A percentile compares a stretch with the other conserved stretches of the same genome.
These are phyloP conservation scores for Afroboletus lepidellus DNA, from an alignment of 1,284 basidiomycete species.

Conservation along the genomic window DNA sequence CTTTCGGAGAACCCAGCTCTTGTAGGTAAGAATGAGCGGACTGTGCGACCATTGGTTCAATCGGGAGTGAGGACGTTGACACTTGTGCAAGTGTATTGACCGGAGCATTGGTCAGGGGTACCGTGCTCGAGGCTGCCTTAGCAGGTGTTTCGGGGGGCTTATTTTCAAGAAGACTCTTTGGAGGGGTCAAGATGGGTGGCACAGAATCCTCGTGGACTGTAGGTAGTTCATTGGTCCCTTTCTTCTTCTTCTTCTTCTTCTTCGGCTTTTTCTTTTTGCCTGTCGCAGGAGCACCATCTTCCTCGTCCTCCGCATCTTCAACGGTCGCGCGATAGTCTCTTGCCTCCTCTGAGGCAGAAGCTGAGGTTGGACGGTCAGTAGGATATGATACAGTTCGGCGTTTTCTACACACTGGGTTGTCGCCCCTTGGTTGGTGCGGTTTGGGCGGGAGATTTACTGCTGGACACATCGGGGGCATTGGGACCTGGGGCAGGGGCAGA, in stretches of 20 bases:
- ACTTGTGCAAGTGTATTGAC: conserved; percentile 32
- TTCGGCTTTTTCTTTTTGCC: conserved; percentile 70
- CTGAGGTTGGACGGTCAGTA: conserved; percentile 8
- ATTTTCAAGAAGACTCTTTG: conserved; percentile 19
- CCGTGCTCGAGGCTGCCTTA: conserved; percentile 17
- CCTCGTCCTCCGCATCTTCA: conserved; percentile 70
- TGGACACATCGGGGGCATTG: conserved; percentile 7
- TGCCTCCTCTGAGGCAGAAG: conserved; percentile 14
- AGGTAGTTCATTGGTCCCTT: conserved; percentile 34
- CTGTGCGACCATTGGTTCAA: conserved; percentile 52
- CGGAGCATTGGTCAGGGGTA: conserved; percentile 21
- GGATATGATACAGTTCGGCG: background rate
- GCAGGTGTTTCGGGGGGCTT: conserved; percentile 18
- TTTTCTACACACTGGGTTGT: conserved; percentile 16
- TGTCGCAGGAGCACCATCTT: conserved; percentile 27
- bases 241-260: conserved; percentile 77
- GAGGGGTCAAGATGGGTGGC: conserved; percentile 18
- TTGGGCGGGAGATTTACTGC: conserved; percentile 8
- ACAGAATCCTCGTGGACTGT: conserved; percentile 19
- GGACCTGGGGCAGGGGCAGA: conserved; percentile 6
- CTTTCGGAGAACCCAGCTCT: conserved; percentile 47
- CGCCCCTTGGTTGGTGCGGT: conserved; percentile 13
- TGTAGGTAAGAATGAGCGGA: conserved; percentile 70
- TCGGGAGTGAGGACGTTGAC: conserved; percentile 47
- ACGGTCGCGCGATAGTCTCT: conserved; percentile 51